phyloP scores from a whole-genome alignment of 2,329 filamentous ascomycete species.

The Colletotrichum lupini region DNA sequence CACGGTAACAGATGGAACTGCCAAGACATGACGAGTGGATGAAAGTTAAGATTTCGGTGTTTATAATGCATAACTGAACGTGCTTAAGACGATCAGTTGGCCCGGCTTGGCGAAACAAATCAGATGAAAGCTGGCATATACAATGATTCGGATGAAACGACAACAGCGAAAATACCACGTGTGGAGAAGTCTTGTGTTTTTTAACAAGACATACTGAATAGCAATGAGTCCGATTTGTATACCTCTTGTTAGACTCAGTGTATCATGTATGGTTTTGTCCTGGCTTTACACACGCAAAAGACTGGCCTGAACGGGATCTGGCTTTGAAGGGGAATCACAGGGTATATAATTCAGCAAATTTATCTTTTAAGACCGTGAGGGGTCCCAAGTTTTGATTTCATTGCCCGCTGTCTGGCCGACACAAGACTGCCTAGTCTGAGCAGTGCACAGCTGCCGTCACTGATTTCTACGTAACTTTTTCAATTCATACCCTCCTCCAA shows the following conservation, averaged over 20 bases:
- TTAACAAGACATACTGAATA: not conserved
- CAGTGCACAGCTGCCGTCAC: not conserved
- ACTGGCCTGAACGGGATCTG: too few species aligned
- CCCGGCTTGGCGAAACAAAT: slow-evolving; percentile 14
- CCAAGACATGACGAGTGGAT: slow-evolving; percentile 11
- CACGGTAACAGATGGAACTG: not conserved
- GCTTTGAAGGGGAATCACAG: not conserved
- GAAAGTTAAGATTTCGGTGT: not conserved
- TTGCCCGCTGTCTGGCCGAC: not conserved
- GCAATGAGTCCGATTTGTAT: not conserved
- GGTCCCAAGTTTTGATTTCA: not conserved
- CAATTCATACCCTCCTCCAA: slow-evolving; percentile 10
- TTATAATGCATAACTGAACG: not conserved
- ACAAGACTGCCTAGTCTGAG: not conserved
- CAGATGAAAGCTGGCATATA: slow-evolving; percentile 15
- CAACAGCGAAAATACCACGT: slow-evolving; percentile 7
- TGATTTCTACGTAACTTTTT: slow-evolving; percentile 16
- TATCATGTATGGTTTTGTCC: too few species aligned
- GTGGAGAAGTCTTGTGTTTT: not conserved
- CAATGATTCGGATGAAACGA: slow-evolving; percentile 20
- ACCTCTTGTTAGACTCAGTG: too few species aligned
- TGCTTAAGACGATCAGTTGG: slow-evolving; percentile 29
- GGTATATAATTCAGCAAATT: not conserved
- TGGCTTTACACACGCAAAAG: too few species aligned
- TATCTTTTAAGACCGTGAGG: not conserved